These are phyloP conservation scores for Chrysosporium keratinophilum DNA, from an alignment of 2,329 filamentous ascomycete species.

Conservation along the genomic window DNA sequence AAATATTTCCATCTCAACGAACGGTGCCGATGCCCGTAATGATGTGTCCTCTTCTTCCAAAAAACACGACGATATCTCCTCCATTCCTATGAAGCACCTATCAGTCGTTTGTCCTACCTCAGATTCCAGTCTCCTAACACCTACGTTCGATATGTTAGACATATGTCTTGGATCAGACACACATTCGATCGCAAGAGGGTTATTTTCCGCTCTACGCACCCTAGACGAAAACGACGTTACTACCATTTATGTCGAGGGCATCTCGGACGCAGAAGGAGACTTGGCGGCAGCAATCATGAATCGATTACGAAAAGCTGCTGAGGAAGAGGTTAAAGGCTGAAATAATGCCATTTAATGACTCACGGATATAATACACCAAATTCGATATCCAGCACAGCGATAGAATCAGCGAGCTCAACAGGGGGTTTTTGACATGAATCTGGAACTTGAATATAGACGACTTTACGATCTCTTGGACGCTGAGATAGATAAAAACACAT, in stretches of 20 bases:
- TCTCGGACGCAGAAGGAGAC: constrained; percentile 59
- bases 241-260: constrained; percentile 82
- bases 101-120: background rate
- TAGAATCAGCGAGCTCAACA: too few relatives aligned
- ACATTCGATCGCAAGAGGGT: constrained; percentile 65
- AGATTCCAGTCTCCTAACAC: background rate
- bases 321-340: constrained; percentile 23
- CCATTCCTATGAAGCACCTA: background rate
- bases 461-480: too few relatives aligned
- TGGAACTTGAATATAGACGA: too few relatives aligned
- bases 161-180: constrained; percentile 62
- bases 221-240: constrained; percentile 71
- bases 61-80: constrained; percentile 18
- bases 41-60: background rate
- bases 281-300: constrained; percentile 84
- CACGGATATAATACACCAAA: too few relatives aligned
- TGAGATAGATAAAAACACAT: background rate
- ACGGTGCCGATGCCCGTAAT: background rate
- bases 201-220: constrained; percentile 79
- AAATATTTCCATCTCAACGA: constrained; percentile 7
- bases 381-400: too few relatives aligned
- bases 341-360: too few relatives aligned
- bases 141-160: constrained; percentile 46
- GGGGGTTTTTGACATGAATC: too few relatives aligned
- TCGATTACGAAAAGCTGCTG: constrained; percentile 64